Evolutionary conservation across 768 basidiomycete species (phyloP), one percentile per base, ranked within the genome.

Genomic region (Nidularia sp.): DNA sequence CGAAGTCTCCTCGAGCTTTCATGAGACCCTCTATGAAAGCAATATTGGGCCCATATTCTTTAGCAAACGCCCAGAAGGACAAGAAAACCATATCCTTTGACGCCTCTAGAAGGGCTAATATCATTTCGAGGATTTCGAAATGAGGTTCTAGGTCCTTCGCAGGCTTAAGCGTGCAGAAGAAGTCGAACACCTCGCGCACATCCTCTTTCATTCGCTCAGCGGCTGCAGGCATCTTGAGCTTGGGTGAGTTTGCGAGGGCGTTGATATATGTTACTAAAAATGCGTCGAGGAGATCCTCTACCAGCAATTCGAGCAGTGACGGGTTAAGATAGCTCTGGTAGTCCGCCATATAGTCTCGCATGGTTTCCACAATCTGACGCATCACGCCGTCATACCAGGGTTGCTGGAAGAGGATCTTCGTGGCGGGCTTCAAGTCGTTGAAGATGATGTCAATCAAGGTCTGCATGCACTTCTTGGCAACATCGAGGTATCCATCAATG

Each of bases 401-500:
- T 5, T 80, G 74, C 53, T 86, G 85, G 79, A 98, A 94, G 35
- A 98, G 77, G 36, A 76, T 77, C 65, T 91, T 93, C 12, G 84
- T 88, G 7, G 89, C 95, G 0, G 88, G 84, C 65, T 88, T 91
- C 58, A 98, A 72, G 66, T 98, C 97, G 67, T 97, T 90, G 76
- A 97, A 93, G 60, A 98, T 86, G 61, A 96, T 84, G 60, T 91
- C 90, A 62, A 99, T 94, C 52, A 99, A 81, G 0, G 89, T 88
- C 60, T 96, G 90, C 18, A 90, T 93, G 75, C 95, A 98, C 66
- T 91, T 92, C 76, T 98, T 98, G 49, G 95, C 95, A 36, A 98
- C 93, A 68, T 99, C 97, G 56, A 98, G 81, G 68, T 95, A 98
- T 2, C 97, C 97, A 65, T 99, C 96, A 58, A 98, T 98, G 34